Evolutionary conservation across 2,329 filamentous ascomycete species (phyloP).

Genomic region (Aspergillus viridinutans): DNA sequence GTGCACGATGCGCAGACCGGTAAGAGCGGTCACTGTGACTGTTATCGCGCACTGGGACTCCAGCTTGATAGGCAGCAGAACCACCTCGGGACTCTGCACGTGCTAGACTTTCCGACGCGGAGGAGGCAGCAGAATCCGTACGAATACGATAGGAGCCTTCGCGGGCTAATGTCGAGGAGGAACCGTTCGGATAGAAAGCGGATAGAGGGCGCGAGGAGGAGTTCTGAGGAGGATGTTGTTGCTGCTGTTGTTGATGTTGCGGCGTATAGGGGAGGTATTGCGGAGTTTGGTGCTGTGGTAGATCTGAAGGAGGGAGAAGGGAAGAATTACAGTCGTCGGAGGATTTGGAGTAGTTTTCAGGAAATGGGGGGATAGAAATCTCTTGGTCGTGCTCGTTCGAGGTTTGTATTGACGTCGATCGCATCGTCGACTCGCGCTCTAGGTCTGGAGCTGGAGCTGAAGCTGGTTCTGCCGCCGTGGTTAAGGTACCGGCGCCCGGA

Average conservation of each 20-base stretch:
- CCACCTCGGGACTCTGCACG: conserved; percentile 62
- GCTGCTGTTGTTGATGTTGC: conserved; percentile 28
- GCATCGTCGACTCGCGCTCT: conserved; percentile 16
- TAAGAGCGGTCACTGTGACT: conserved; percentile 68
- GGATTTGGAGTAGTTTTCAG: conserved; percentile 18
- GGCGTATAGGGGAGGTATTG: conserved; percentile 43
- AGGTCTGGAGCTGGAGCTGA: conserved; percentile 15
- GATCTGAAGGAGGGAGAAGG: conserved; percentile 42
- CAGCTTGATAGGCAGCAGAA: conserved; percentile 54
- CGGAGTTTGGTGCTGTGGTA: conserved; percentile 39
- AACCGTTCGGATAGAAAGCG: conserved; percentile 45
- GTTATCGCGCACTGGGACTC: conserved; percentile 62
- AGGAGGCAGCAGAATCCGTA: conserved; percentile 56
- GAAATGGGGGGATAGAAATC: conserved; percentile 17
- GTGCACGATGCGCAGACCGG: conserved; percentile 55
- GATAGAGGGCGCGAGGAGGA: conserved; percentile 44
- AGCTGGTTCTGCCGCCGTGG: conserved; percentile 9
- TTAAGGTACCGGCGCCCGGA: conserved; percentile 21
- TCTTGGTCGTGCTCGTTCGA: conserved; percentile 17
- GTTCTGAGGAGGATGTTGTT: conserved; percentile 34
- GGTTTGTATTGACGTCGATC: conserved; percentile 12
- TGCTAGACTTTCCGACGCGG: conserved; percentile 52
- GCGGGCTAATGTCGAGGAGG: conserved; percentile 34
- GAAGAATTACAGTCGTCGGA: conserved; percentile 42
- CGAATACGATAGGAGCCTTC: conserved; percentile 52